Percentiles rank a stretch among this genome's conserved stretches.
phyloP scores from a whole-genome alignment of 75 land plant species.

The Ceratopteris richardii region DNA sequence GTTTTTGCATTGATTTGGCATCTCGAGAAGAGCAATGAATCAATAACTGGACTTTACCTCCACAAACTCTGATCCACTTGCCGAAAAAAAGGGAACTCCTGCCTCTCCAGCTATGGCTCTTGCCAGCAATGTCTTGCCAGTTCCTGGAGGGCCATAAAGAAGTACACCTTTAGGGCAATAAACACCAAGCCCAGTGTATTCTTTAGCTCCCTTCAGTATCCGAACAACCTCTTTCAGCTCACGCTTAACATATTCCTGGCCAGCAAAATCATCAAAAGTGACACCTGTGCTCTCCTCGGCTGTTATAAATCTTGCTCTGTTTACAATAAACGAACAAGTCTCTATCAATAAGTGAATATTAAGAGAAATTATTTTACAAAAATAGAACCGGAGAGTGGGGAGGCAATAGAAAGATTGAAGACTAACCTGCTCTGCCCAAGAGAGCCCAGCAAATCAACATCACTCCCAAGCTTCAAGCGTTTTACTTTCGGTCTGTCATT shows the following conservation, averaged over 20 bases:
- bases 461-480: constrained; percentile 25
- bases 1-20: background rate
- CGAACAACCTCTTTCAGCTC: constrained; percentile 92
- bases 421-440: constrained; percentile 80
- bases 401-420: background rate
- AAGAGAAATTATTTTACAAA: background rate
- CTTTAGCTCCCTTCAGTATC: constrained; percentile 77
- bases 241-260: constrained; percentile 92
- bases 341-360: background rate
- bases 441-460: constrained; percentile 47
- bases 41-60: constrained; percentile 46
- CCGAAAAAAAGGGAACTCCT: constrained; percentile 94
- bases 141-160: constrained; percentile 97
- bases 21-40: background rate
- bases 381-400: too few species aligned
- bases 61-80: constrained; percentile 94
- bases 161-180: constrained; percentile 96
- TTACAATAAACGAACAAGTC: constrained; percentile 1
- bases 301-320: constrained; percentile 88
- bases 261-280: constrained; percentile 99
- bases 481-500: constrained; percentile 27
- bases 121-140: constrained; percentile 93
- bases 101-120: constrained; percentile 99
- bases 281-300: constrained; percentile 97
- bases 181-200: constrained; percentile 64